Conservation (phyloP, 352 stramenopile species). For the Thalassiosira pacifica region DNA sequence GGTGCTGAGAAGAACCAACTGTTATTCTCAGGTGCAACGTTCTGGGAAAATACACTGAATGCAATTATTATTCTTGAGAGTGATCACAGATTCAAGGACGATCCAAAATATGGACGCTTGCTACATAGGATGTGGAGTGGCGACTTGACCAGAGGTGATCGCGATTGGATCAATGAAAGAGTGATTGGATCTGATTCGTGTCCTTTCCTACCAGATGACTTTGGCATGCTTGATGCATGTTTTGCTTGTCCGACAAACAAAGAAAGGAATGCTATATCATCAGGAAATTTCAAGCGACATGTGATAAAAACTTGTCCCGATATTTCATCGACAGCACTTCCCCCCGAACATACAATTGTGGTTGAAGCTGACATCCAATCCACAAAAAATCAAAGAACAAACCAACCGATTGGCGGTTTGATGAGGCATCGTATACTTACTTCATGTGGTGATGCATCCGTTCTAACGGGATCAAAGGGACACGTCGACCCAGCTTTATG, state of each 20-base stretch:
- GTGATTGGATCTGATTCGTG: no score
- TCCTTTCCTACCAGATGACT: no score
- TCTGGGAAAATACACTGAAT: conserved; percentile 10
- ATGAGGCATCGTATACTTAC: background rate
- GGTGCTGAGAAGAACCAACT: background rate
- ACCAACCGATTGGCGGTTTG: no score
- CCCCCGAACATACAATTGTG: conserved; percentile 33
- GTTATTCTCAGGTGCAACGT: background rate
- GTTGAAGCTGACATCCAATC: conserved; percentile 39
- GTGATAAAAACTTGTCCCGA: conserved; percentile 15
- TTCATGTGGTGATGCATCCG: background rate
- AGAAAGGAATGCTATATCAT: conserved; percentile 33
- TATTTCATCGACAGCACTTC: conserved; percentile 10
- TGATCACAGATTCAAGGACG: conserved; percentile 29
- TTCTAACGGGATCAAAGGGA: no score
- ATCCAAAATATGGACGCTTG: conserved; percentile 23
- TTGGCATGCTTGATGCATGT: no score
- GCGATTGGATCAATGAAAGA: conserved; percentile 23
- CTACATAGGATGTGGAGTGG: conserved; percentile 32
- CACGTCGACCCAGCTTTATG: background rate
- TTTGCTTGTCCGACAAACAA: conserved; percentile 24
- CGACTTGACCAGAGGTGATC: conserved; percentile 10
- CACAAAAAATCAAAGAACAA: background rate
- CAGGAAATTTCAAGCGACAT: conserved; percentile 19
- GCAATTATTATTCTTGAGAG: conserved; percentile 23